Evolutionary conservation across 1,139 yeast genomes (phyloP), one percentile per base, ranked within the genome.

Genomic region (Magnusiomyces magnusii): DNA sequence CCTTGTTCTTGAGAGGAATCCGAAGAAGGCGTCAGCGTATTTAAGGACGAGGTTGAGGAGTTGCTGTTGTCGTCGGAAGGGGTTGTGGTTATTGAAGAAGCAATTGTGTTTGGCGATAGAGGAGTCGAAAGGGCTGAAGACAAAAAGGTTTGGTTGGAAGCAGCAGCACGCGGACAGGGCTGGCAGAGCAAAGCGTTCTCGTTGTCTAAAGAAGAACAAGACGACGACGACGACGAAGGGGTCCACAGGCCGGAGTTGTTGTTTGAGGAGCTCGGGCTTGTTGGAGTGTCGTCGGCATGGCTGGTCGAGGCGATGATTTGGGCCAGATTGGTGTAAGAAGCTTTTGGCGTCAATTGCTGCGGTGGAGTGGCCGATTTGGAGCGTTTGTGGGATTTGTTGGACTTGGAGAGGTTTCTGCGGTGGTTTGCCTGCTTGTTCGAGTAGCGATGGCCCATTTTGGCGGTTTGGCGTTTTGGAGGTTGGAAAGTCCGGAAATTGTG

Each of bases 151-250:
- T 31, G 44, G 21, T 19, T 31, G 21, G 27, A 53, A 47, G 55
- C 58, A 27, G 56, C 51, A 13, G 55, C 62, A 25, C 58, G 58
- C 42, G 51, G 58, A 47, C 57, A 34, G 23, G 54, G 50, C 27
- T 51, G 41, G 2, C 55, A 53, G 47, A 21, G 34, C 15, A 50
- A 39, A 13, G 28, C 21, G n/a, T 51, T 47, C 44, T 53, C 58
- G 23, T 49, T 52, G 23, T 57, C 51, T 19, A 51, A 31, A 31
- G 58, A 53, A n/a, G 54, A n/a, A n/a, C 56, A 52, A 21, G 58
- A 52, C 24, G 52, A 24, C 23, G 57, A 47, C 19, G 53, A 31
- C 3, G 58, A 34, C 39, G 59, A 57, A 42, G 55, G 36, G 7
- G 49, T 17, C 17, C 41, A 36, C n/a, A 10, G 19, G 28, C 7